Evolutionary conservation across 2,329 filamentous ascomycete genomes (phyloP).

Genomic region (Phoma sp.): DNA sequence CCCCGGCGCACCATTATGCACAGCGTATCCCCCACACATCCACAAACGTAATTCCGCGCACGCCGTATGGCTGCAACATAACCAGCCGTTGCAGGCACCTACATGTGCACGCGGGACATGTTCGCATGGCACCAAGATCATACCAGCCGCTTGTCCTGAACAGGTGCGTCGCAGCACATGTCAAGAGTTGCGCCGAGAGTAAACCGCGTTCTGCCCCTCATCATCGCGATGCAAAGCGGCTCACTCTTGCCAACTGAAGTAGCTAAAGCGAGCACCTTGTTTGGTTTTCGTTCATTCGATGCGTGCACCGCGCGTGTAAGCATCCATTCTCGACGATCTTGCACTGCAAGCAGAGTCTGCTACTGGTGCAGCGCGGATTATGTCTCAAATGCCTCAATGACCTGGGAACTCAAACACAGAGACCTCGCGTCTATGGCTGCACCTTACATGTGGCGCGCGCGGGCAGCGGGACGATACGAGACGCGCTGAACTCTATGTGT

Average conservation of each 20-base stretch:
- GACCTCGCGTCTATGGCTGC: no score
- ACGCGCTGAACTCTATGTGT: no score
- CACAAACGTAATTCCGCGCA: conserved; percentile 8
- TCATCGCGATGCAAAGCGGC: neutral
- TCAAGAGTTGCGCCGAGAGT: conserved; percentile 1
- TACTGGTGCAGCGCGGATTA: no score
- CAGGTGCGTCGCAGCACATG: neutral
- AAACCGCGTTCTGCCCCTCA: conserved; percentile 4
- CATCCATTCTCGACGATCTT: no score
- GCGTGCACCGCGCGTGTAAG: no score
- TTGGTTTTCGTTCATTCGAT: neutral
- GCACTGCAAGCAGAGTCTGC: no score
- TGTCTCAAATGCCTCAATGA: no score
- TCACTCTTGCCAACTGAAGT: neutral
- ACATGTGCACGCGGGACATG: conserved; percentile 11
- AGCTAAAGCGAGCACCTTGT: neutral
- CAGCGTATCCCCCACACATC: conserved; percentile 21
- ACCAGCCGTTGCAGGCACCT: conserved; percentile 16
- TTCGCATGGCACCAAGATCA: conserved; percentile 12
- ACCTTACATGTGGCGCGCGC: no score
- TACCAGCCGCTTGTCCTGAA: conserved; percentile 5
- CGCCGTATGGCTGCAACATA: conserved; percentile 15
- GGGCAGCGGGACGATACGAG: no score
- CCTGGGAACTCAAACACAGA: no score
- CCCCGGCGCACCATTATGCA: conserved; percentile 21